A percentile compares a stretch with the other conserved stretches of the same genome.
These are phyloP conservation scores for Exophiala sp. DNA, from an alignment of 2,329 filamentous ascomycete genomes.

Conservation along the genomic window DNA sequence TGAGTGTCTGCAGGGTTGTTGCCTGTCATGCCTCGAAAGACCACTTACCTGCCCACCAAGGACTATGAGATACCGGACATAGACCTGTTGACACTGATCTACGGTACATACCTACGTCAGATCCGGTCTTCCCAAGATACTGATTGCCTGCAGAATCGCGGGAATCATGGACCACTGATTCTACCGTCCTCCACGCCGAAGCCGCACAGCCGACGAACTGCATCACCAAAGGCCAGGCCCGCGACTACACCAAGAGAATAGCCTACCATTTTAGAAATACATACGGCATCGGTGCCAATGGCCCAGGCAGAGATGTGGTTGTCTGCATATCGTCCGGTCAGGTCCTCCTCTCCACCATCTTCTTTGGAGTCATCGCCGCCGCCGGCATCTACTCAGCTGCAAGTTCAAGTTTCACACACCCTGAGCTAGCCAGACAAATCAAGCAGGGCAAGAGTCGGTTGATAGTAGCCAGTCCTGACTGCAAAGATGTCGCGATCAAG, in stretches of 20 bases:
- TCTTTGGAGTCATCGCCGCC: constrained; percentile 57
- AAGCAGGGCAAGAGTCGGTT: constrained; percentile 29
- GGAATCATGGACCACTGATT: constrained; percentile 35
- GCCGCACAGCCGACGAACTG: constrained; percentile 52
- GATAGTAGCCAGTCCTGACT: constrained; percentile 48
- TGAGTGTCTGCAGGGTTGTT: too few relatives aligned
- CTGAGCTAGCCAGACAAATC: constrained; percentile 22
- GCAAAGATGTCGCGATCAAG: constrained; percentile 47
- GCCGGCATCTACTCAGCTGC: constrained; percentile 55
- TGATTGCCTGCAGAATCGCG: constrained; percentile 13
- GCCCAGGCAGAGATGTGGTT: constrained; percentile 52
- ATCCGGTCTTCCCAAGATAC: too few relatives aligned
- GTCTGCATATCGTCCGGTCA: constrained; percentile 57
- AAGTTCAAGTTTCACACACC: constrained; percentile 18
- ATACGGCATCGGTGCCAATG: constrained; percentile 52
- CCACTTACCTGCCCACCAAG: constrained; percentile 22
- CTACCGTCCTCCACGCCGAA: constrained; percentile 56
- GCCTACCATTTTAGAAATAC: constrained; percentile 54
- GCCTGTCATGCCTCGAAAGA: constrained; percentile 7
- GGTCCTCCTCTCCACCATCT: constrained; percentile 51
- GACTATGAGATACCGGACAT: constrained; percentile 26
- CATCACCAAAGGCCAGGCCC: constrained; percentile 53
- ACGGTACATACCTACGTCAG: too few relatives aligned
- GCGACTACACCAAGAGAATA: constrained; percentile 50
- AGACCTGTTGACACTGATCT: constrained; percentile 24